phyloP scores from a whole-genome alignment of 2,329 filamentous ascomycete genomes.

The Chaetomium olivaceum region DNA sequence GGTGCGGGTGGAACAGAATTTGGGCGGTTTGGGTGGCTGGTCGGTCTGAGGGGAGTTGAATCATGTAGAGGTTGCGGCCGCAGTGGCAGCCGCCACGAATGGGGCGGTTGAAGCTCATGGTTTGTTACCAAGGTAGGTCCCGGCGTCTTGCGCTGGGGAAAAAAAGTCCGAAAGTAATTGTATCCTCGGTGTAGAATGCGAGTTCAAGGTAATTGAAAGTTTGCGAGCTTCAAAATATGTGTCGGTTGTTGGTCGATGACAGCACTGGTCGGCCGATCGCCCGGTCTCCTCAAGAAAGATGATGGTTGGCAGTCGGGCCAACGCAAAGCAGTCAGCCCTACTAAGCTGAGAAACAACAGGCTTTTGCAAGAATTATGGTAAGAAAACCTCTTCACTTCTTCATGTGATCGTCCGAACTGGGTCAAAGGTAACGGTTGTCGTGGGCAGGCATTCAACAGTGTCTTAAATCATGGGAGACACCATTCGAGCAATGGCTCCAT shows the following conservation, averaged over 20 bases:
- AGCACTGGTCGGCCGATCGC: neutral
- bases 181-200: neutral
- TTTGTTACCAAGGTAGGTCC: neutral
- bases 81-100: slow-evolving; percentile 81
- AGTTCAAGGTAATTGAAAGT: neutral
- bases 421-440: neutral
- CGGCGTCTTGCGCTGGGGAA: neutral
- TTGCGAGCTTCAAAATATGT: neutral
- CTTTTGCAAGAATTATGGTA: neutral
- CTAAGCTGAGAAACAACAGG: neutral
- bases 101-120: slow-evolving; percentile 52
- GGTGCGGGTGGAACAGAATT: slow-evolving; percentile 70
- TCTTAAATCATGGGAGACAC: neutral
- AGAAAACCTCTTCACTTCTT: neutral
- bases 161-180: neutral
- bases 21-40: slow-evolving; percentile 53
- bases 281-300: neutral
- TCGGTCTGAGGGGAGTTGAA: slow-evolving; percentile 63
- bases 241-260: neutral
- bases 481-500: neutral
- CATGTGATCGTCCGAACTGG: neutral
- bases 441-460: neutral
- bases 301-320: neutral
- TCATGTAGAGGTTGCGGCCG: slow-evolving; percentile 79
- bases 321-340: neutral